phyloP scores from a whole-genome alignment of 129 eudicot species.

The Tagetes erecta region DNA sequence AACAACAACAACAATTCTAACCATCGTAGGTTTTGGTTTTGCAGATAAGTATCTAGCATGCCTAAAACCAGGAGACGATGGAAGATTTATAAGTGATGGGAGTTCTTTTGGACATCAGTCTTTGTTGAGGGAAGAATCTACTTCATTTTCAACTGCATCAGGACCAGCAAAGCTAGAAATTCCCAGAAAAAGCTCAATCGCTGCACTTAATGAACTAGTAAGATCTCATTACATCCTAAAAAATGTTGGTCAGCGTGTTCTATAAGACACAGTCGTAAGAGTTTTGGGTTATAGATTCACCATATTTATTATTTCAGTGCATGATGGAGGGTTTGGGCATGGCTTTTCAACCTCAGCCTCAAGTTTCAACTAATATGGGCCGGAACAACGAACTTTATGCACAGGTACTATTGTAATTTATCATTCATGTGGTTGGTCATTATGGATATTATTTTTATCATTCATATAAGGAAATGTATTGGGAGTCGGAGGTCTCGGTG shows the following conservation, averaged over 20 bases:
- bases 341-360: conserved; percentile 64
- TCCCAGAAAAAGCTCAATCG: conserved; percentile 60
- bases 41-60: conserved; percentile 71
- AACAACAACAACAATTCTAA: conserved; percentile 17
- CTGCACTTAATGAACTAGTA: conserved; percentile 80
- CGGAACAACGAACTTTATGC: conserved; percentile 64
- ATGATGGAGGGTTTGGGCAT: conserved; percentile 66
- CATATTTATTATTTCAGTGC: conserved; percentile 46
- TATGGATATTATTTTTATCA: too few relatives aligned
- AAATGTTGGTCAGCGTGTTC: neutral
- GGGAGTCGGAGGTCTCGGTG: too few relatives aligned
- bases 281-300: conserved; percentile 1
- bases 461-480: too few relatives aligned
- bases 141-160: conserved; percentile 43
- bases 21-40: conserved; percentile 21
- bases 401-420: conserved; percentile 36
- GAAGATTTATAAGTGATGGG: conserved; percentile 48
- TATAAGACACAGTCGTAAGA: neutral
- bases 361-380: conserved; percentile 45
- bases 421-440: too few relatives aligned
- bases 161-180: conserved; percentile 57
- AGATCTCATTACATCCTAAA: conserved; percentile 16
- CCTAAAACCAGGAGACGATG: conserved; percentile 55
- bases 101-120: conserved; percentile 45
- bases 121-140: conserved; percentile 45